A percentile compares a stretch with the other conserved stretches of the same genome.
These are phyloP conservation scores for Lepidium sativum DNA, from an alignment of 345 rosid genomes.

Conservation along the genomic window DNA sequence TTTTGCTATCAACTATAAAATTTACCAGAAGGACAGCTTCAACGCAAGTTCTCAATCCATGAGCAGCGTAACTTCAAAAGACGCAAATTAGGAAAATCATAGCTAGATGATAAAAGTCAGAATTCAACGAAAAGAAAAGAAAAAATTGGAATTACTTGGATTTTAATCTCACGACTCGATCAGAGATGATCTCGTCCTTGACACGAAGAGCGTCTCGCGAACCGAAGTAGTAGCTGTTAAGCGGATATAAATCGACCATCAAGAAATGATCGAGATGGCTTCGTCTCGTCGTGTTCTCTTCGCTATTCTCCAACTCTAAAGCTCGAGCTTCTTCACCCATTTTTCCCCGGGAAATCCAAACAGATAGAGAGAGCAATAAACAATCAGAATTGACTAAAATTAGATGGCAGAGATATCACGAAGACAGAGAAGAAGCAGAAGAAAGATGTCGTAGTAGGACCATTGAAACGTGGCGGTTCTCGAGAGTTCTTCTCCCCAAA, in stretches of 20 bases:
- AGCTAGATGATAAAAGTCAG: background rate
- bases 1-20: background rate
- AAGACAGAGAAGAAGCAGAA: background rate
- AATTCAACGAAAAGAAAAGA: background rate
- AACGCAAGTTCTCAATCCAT: slow-evolving; percentile 76
- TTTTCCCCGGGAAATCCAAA: background rate
- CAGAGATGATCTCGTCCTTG: slow-evolving; percentile 44
- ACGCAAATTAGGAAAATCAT: background rate
- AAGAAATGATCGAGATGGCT: slow-evolving; percentile 2
- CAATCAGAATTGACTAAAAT: background rate
- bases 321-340: slow-evolving; percentile 29
- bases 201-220: slow-evolving; percentile 50
- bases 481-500: slow-evolving; percentile 9
- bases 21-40: slow-evolving; percentile 74
- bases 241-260: slow-evolving; percentile 52
- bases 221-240: slow-evolving; percentile 70
- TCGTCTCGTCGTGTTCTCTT: slow-evolving; percentile 12
- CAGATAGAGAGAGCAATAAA: background rate
- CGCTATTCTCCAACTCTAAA: background rate
- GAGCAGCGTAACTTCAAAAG: slow-evolving; percentile 44
- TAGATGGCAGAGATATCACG: background rate
- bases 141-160: slow-evolving; percentile 35
- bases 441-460: too few species aligned
- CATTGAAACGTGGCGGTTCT: slow-evolving; percentile 11
- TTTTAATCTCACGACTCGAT: slow-evolving; percentile 62